phyloP scores from a whole-genome alignment of 352 stramenopile species.

The Blastocystis sp. region DNA sequence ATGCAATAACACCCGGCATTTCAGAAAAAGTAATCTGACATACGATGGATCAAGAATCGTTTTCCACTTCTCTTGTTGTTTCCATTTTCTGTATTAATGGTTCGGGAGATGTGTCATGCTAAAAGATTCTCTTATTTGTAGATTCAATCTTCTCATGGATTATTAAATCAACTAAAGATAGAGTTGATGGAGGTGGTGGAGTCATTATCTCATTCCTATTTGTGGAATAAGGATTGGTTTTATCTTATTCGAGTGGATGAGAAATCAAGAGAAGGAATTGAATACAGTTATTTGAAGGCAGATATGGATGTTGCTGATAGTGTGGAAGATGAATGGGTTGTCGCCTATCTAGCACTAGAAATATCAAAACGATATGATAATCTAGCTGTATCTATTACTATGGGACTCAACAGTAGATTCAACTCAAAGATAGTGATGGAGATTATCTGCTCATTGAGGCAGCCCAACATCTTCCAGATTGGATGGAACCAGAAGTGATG shows the following conservation, averaged over 20 bases:
- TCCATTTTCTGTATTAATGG: background rate
- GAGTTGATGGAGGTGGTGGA: background rate
- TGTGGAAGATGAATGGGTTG: constrained; percentile 34
- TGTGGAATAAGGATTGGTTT: constrained; percentile 22
- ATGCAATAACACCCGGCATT: background rate
- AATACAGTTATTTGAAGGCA: constrained; percentile 19
- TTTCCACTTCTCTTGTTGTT: background rate
- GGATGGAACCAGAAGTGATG: constrained; percentile 31
- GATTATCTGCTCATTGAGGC: constrained; percentile 45
- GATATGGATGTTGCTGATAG: constrained; percentile 27
- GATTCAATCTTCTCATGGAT: background rate
- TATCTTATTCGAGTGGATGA: background rate
- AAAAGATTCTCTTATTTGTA: background rate
- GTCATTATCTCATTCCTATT: background rate
- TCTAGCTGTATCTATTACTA: background rate
- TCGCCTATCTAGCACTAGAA: background rate
- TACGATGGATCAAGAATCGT: background rate
- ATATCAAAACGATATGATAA: background rate
- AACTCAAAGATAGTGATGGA: background rate
- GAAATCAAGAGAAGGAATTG: background rate
- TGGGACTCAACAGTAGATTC: background rate
- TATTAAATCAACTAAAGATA: background rate
- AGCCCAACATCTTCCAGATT: constrained; percentile 3
- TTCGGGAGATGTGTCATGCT: background rate
- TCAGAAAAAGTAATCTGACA: background rate